These are phyloP conservation scores for Punica granatum DNA, from an alignment of 345 rosid genomes.

Conservation along the genomic window DNA sequence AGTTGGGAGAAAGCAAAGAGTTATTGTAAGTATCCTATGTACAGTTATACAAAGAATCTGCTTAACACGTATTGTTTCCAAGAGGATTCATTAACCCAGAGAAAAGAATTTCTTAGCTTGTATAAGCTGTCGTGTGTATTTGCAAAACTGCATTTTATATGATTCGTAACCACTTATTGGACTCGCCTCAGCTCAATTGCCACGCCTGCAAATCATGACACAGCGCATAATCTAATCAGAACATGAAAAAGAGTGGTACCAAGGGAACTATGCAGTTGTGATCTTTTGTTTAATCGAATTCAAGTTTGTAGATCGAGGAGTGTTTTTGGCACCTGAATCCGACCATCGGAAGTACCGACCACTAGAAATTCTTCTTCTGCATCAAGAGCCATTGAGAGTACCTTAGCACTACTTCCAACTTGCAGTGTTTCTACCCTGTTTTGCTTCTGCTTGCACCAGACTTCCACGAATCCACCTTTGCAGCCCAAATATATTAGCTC, in stretches of 20 bases:
- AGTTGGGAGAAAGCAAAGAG: no score
- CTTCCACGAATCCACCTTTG: constrained; percentile 50
- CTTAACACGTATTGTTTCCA: not conserved
- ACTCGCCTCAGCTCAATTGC: constrained; percentile 37
- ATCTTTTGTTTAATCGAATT: not conserved
- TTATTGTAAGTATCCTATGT: not conserved
- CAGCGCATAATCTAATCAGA: not conserved
- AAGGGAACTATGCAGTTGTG: no score
- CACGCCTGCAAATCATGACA: constrained; percentile 42
- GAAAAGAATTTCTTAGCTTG: not conserved
- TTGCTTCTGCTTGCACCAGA: constrained; percentile 55
- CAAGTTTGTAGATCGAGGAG: not conserved
- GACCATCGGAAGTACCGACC: constrained; percentile 56
- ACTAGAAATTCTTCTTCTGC: constrained; percentile 43
- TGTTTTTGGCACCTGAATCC: constrained; percentile 38
- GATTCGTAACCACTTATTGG: not conserved
- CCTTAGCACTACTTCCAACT: constrained; percentile 29
- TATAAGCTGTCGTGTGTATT: not conserved
- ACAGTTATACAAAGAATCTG: not conserved
- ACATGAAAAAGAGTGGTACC: not conserved
- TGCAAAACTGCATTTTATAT: not conserved
- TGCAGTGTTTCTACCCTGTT: constrained; percentile 39
- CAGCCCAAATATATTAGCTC: constrained; percentile 58
- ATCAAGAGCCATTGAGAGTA: constrained; percentile 46
- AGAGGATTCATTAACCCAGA: not conserved